These are phyloP conservation scores for Backusella mclennaniae DNA, from an alignment of 192 early-diverging fungal genomes.

Conservation along the genomic window DNA sequence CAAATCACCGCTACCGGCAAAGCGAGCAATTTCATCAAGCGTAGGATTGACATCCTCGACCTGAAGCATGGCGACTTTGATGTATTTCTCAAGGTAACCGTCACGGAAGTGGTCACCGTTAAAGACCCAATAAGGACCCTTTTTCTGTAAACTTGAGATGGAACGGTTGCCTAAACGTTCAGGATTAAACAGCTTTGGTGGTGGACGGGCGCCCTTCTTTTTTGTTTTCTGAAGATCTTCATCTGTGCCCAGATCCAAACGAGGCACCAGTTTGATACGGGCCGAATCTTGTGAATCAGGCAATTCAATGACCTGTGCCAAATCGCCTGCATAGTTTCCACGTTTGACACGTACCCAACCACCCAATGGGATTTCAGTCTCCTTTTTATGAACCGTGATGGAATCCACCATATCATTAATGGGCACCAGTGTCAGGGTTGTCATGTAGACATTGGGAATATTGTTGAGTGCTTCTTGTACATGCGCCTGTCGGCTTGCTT, in stretches of 20 bases:
- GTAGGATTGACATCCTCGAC: constrained; percentile 77
- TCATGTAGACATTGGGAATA: constrained; percentile 71
- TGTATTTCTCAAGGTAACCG: constrained; percentile 85
- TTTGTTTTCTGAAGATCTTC: constrained; percentile 54
- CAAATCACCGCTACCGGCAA: constrained; percentile 68
- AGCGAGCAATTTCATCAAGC: constrained; percentile 89
- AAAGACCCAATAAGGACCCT: constrained; percentile 60
- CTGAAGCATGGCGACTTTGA: constrained; percentile 64
- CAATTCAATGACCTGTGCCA: constrained; percentile 75
- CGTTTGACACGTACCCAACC: constrained; percentile 88
- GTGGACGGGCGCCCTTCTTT: constrained; percentile 63
- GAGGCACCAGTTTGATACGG: constrained; percentile 73
- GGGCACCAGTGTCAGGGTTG: constrained; percentile 77
- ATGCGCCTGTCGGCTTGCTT: constrained; percentile 74
- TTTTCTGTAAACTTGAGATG: constrained; percentile 47
- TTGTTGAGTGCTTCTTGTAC: constrained; percentile 60
- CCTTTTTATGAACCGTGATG: constrained; percentile 70
- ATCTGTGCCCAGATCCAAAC: constrained; percentile 57
- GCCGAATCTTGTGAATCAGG: constrained; percentile 65
- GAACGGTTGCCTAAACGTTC: constrained; percentile 41
- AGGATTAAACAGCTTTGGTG: constrained; percentile 79
- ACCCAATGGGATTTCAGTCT: constrained; percentile 59
- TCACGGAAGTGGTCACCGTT: constrained; percentile 59
- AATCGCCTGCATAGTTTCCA: constrained; percentile 92
- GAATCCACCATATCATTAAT: constrained; percentile 91